These are phyloP conservation scores for Pichia sorboxylosa DNA, from an alignment of 1,139 yeast species.

Conservation along the genomic window DNA sequence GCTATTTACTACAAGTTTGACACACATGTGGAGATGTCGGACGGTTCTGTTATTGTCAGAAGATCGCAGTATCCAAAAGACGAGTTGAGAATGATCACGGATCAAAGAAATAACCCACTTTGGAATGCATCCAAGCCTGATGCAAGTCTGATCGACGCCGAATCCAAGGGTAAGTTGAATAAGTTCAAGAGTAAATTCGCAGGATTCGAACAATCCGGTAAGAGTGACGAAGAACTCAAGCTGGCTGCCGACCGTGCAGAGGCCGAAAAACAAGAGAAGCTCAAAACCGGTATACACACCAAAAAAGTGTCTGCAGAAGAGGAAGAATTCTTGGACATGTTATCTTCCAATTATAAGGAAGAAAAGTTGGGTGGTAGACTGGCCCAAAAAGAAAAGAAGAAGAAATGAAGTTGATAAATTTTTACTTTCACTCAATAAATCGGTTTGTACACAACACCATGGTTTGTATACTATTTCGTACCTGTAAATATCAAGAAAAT, in stretches of 20 bases:
- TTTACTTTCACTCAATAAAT: no score
- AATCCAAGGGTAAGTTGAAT: slow-evolving; percentile 75
- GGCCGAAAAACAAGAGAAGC: slow-evolving; percentile 17
- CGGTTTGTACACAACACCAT: no score
- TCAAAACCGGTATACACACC: slow-evolving; percentile 18
- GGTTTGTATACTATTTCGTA: not conserved
- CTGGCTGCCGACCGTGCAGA: slow-evolving; percentile 18
- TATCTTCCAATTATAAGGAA: slow-evolving; percentile 23
- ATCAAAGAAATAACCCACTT: slow-evolving; percentile 71
- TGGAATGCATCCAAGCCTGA: slow-evolving; percentile 88
- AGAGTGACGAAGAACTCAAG: slow-evolving; percentile 20
- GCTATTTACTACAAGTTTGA: slow-evolving; percentile 87
- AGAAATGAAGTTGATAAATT: slow-evolving; percentile 10
- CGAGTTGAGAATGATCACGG: slow-evolving; percentile 76
- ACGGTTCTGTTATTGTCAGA: slow-evolving; percentile 79
- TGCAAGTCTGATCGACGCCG: slow-evolving; percentile 61
- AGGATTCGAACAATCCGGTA: slow-evolving; percentile 34
- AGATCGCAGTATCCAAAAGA: slow-evolving; percentile 82
- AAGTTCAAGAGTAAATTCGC: slow-evolving; percentile 72
- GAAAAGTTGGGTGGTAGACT: slow-evolving; percentile 24
- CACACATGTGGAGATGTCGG: slow-evolving; percentile 76
- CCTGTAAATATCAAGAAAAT: not conserved
- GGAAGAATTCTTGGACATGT: slow-evolving; percentile 22
- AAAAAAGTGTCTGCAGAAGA: slow-evolving; percentile 17
- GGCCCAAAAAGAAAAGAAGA: slow-evolving; percentile 22